Conservation (phyloP, 805 yeast genomes). For the Kodamaea sagamina region DNA sequence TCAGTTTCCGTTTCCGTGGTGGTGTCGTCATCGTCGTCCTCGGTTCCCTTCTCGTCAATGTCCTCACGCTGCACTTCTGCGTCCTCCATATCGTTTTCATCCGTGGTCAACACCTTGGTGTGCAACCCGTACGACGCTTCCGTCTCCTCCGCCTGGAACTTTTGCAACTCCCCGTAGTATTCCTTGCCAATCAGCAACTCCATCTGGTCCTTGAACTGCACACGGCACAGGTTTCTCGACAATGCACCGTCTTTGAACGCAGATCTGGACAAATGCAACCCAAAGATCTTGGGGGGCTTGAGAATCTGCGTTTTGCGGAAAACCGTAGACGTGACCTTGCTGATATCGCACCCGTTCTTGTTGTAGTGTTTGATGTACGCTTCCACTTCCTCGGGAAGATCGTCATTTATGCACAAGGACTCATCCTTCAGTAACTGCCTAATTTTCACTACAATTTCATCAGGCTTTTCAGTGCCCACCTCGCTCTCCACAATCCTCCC, state of each 20-base stretch:
- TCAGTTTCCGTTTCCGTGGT: constrained; percentile 16
- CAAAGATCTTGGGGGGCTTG: constrained; percentile 68
- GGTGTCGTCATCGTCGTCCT: constrained; percentile 32
- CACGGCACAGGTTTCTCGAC: constrained; percentile 73
- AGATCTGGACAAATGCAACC: constrained; percentile 86
- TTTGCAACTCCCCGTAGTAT: constrained; percentile 37
- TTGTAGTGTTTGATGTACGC: constrained; percentile 49
- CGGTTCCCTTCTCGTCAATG: constrained; percentile 36
- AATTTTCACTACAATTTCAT: constrained; percentile 28
- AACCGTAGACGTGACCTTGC: constrained; percentile 60
- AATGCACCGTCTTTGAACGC: constrained; percentile 66
- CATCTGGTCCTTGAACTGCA: constrained; percentile 59
- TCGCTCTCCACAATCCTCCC: constrained; percentile 33
- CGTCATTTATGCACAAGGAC: constrained; percentile 60
- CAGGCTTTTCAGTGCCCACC: constrained; percentile 21
- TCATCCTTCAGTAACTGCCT: constrained; percentile 28
- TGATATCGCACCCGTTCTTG: constrained; percentile 44
- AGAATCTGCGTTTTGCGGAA: constrained; percentile 62
- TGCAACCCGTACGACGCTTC: constrained; percentile 7
- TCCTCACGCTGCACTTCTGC: constrained; percentile 41
- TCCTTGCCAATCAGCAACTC: constrained; percentile 50
- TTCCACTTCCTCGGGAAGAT: constrained; percentile 54
- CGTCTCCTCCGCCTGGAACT: constrained; percentile 30
- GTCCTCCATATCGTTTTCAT: constrained; percentile 31
- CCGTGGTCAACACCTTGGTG: constrained; percentile 24